Percentiles rank a stretch among this genome's conserved stretches.
Conservation (phyloP, 2,329 filamentous ascomycete genomes). For the Geosmithia flava region DNA sequence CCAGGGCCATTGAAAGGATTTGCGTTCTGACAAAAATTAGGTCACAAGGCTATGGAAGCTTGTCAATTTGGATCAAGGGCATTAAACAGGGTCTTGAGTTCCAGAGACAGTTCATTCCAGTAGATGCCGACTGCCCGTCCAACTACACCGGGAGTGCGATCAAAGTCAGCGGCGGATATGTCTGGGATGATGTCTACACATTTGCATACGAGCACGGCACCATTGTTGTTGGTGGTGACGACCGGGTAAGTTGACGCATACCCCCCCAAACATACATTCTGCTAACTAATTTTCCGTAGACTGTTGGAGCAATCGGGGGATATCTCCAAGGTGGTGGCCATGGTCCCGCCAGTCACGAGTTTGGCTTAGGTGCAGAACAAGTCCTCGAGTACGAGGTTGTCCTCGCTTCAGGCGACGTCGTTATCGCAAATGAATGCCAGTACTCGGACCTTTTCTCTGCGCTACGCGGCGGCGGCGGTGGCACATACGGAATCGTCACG, state of each 20-base stretch:
- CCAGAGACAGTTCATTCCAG: background rate
- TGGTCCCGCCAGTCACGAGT: slow-evolving; percentile 3
- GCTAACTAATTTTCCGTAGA: slow-evolving; percentile 1
- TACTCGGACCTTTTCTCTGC: slow-evolving; percentile 41
- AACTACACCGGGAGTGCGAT: background rate
- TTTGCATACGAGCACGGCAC: slow-evolving; percentile 2
- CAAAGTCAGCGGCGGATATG: slow-evolving; percentile 2
- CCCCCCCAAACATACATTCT: no score
- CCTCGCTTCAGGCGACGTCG: slow-evolving; percentile 1
- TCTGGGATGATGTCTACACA: slow-evolving; percentile 4
- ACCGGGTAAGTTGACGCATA: background rate
- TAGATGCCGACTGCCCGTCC: background rate
- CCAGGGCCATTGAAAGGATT: no score
- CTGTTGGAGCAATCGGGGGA: slow-evolving; percentile 4
- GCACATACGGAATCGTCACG: slow-evolving; percentile 33
- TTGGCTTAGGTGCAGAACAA: slow-evolving; percentile 6
- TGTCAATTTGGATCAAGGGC: background rate
- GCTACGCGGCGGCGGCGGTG: slow-evolving; percentile 33
- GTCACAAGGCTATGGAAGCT: background rate
- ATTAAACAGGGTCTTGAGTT: background rate
- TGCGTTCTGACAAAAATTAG: no score
- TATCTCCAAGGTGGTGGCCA: slow-evolving; percentile 5
- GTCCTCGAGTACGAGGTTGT: slow-evolving; percentile 5
- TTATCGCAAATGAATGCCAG: slow-evolving; percentile 8
- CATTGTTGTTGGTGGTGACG: slow-evolving; percentile 1